Evolutionary conservation across 257 asterid species (phyloP), one percentile per base, ranked within the genome.

Genomic region (Scutellaria baicalensis): DNA sequence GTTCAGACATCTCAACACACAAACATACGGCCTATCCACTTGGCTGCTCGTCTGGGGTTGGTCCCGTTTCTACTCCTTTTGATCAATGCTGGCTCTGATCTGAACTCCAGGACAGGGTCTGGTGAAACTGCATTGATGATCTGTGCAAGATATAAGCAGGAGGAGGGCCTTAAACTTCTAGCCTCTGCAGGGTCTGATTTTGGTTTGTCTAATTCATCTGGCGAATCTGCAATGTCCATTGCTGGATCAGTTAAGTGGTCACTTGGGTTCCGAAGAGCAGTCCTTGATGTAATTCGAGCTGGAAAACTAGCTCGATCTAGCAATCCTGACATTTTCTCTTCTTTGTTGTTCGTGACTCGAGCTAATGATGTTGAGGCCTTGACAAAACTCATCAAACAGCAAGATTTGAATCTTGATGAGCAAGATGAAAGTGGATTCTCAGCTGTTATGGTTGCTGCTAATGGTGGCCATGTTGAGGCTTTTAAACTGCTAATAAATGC

Each of bases 101-200:
- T 83, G 64, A 81, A 88, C 78, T 86, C 93, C 6, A 60, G 42
- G 20, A 83, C 88, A 48, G 90, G 78, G 47, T 70, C 71, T 20
- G 89, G 91, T 1, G 96, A 88, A 48, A 83, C 91, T 6, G 89
- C 91, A 0, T 36, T 86, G 35, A 88, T 86, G 91, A 83, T 86
- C 17, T 81, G 84, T 59, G 79, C 80, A 0, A 71, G 86, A 56
- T 58, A 79, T 49, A 84, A 79, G 77, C 82, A 79, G 0, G 78
- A 67, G 70, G 93, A 84, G 69, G 86, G 93, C 9, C 73, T 88
- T 10, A 83, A 73, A 51, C 75, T 86, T 77, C 80, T 88, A 20
- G 82, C 83, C 12, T 81, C 84, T 8, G 79, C 88, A 6, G 93
- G 96, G 16, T 82, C 85, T 7, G 89, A 88, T 79, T 86, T 86